Conservation (phyloP, 257 asterid species). For the Hygrophila difformis region DNA sequence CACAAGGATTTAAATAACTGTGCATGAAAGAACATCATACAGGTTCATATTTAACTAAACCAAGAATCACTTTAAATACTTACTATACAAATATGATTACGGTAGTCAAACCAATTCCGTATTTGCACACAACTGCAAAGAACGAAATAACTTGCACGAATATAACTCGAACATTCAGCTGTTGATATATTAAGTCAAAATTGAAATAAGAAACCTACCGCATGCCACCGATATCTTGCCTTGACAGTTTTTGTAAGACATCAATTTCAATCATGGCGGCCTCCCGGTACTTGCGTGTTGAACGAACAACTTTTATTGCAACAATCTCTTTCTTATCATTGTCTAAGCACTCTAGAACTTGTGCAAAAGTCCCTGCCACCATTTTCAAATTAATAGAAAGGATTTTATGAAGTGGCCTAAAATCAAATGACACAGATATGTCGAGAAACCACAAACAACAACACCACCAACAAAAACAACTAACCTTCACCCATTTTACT, state of each 20-base stretch:
- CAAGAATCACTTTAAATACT: constrained; percentile 38
- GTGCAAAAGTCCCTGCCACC: constrained; percentile 68
- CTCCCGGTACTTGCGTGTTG: constrained; percentile 69
- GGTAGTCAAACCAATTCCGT: constrained; percentile 93
- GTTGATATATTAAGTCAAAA: constrained; percentile 11
- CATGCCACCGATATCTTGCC: constrained; percentile 48
- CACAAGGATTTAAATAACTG: constrained; percentile 44
- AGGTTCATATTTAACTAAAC: constrained; percentile 30
- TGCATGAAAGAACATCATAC: constrained; percentile 24
- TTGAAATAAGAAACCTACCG: constrained; percentile 34
- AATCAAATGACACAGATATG: too few relatives aligned
- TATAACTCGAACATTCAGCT: constrained; percentile 32
- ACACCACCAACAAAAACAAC: constrained; percentile 29
- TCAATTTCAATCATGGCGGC: constrained; percentile 87
- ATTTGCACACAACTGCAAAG: constrained; percentile 91
- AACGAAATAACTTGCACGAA: constrained; percentile 51
- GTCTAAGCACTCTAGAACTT: constrained; percentile 72
- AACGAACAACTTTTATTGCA: constrained; percentile 72
- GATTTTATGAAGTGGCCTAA: too few relatives aligned
- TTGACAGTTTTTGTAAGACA: constrained; percentile 61
- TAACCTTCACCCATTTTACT: constrained; percentile 90
- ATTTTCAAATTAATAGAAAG: too few relatives aligned
- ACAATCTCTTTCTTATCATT: constrained; percentile 69
- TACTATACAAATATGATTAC: constrained; percentile 84
- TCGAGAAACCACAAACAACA: too few relatives aligned